These are phyloP conservation scores for Perkinsela sp. DNA, from an alignment of 208 protist species.

Conservation along the genomic window DNA sequence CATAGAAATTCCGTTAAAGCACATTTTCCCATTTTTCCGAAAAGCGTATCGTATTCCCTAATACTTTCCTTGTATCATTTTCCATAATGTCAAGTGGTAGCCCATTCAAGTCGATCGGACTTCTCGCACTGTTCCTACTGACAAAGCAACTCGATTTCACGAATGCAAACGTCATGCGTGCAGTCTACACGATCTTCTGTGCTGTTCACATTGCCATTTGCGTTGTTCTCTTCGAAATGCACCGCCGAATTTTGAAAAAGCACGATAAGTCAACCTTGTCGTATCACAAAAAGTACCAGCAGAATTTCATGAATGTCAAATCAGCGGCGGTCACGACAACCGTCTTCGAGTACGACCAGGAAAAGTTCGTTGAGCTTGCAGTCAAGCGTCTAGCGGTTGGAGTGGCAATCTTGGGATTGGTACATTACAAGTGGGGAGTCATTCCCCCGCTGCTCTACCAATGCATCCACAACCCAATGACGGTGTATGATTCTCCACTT, in stretches of 20 bases:
- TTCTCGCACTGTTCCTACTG: background rate
- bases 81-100: background rate
- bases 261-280: conserved; percentile 8
- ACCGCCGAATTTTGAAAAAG: conserved; percentile 14
- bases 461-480: conserved; percentile 32
- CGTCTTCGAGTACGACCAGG: conserved; percentile 24
- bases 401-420: conserved; percentile 14
- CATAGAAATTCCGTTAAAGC: too few species aligned
- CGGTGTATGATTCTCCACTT: conserved; percentile 21
- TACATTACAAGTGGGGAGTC: conserved; percentile 15
- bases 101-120: background rate
- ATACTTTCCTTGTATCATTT: background rate
- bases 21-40: too few species aligned
- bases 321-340: conserved; percentile 8
- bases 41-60: too few species aligned
- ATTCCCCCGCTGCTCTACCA: conserved; percentile 44
- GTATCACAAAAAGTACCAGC: conserved; percentile 16
- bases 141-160: conserved; percentile 20
- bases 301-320: conserved; percentile 6
- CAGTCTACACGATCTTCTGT: conserved; percentile 18
- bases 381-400: conserved; percentile 20
- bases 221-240: conserved; percentile 12
- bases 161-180: conserved; percentile 19
- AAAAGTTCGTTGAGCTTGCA: conserved; percentile 25
- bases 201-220: conserved; percentile 16